Evolutionary conservation across 1,284 basidiomycete species (phyloP).

Genomic region (Papiliotrema fonsecae): DNA sequence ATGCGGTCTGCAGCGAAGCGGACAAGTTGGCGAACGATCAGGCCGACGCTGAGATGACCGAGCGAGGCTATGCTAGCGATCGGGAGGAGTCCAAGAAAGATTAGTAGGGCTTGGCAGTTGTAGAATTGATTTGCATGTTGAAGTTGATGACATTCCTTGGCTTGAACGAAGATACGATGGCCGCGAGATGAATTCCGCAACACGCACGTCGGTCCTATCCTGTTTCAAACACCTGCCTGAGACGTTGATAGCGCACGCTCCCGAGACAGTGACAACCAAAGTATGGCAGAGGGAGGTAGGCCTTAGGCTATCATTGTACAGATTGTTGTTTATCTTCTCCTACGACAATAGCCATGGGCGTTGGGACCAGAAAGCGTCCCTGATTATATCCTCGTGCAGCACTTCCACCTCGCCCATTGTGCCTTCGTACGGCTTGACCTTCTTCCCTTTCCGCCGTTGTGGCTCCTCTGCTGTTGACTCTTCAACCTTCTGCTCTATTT

Average conservation of each 20-base stretch:
- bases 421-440: slow-evolving; percentile 45
- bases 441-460: slow-evolving; percentile 36
- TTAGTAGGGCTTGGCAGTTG: background rate
- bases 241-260: background rate
- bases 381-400: slow-evolving; percentile 75
- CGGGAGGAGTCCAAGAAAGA: slow-evolving; percentile 2
- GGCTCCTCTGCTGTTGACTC: background rate
- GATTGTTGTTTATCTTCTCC: no score
- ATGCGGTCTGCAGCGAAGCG: background rate
- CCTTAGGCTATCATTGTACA: no score
- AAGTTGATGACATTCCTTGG: no score
- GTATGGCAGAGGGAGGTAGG: no score
- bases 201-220: background rate
- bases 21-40: slow-evolving; percentile 7
- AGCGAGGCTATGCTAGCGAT: slow-evolving; percentile 17
- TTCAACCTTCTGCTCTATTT: background rate
- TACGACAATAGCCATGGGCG: slow-evolving; percentile 45
- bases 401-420: slow-evolving; percentile 54
- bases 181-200: no score
- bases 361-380: slow-evolving; percentile 69
- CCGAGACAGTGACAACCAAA: no score
- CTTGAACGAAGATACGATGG: no score
- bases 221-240: background rate
- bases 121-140: no score
- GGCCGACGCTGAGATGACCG: slow-evolving; percentile 19